Conservation (phyloP, 2,329 filamentous ascomycete genomes). For the Fusarium caatingaense region DNA sequence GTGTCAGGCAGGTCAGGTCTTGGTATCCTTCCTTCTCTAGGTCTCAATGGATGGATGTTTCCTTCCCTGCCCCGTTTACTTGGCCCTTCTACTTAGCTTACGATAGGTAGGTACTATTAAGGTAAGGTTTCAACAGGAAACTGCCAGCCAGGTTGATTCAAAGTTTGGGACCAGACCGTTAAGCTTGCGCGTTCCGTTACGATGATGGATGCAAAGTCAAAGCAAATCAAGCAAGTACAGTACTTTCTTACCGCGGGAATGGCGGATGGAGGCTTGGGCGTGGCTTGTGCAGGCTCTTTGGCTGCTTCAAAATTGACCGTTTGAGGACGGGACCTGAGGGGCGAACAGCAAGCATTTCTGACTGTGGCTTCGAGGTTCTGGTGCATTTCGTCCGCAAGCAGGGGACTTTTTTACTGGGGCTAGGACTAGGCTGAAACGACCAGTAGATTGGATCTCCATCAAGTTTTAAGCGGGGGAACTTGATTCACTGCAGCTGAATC, state of each 20-base stretch:
- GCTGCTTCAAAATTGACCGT: background rate
- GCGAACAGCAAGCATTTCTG: conserved; percentile 38
- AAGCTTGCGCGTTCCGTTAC: conserved; percentile 16
- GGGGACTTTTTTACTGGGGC: conserved; percentile 13
- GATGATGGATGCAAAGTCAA: conserved; percentile 8
- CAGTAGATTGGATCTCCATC: conserved; percentile 30
- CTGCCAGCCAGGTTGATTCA: conserved; percentile 21
- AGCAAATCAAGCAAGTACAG: conserved; percentile 13
- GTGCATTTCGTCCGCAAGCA: conserved; percentile 38
- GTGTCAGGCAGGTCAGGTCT: conserved; percentile 6
- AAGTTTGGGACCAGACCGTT: conserved; percentile 31
- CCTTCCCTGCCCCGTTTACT: conserved; percentile 10
- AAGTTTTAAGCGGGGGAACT: conserved; percentile 24
- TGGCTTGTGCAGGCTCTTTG: conserved; percentile 25
- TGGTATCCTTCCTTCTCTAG: conserved; percentile 11
- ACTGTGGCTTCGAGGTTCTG: conserved; percentile 35
- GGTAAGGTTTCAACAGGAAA: conserved; percentile 32
- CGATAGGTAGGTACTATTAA: background rate
- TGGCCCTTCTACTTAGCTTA: background rate
- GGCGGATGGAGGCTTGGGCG: conserved; percentile 27
- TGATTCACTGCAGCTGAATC: conserved; percentile 38
- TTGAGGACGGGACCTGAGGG: background rate
- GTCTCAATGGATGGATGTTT: background rate
- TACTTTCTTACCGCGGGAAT: conserved; percentile 31
- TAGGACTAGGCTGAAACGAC: conserved; percentile 44